Conservation (phyloP, 176 grass and related monocot genomes). For the Lolium rigidum region DNA sequence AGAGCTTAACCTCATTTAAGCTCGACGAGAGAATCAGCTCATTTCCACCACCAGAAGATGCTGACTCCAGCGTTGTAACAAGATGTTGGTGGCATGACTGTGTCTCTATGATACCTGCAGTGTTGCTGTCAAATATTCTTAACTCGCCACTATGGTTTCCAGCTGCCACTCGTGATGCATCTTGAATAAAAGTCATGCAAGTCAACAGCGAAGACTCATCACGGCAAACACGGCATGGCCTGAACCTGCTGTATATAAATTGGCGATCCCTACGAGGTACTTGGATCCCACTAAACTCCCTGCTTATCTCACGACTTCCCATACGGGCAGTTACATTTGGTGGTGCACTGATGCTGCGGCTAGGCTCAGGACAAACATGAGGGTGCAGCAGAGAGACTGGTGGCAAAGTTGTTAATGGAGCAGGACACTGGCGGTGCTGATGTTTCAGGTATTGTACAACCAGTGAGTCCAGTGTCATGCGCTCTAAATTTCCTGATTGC, state of each 20-base stretch:
- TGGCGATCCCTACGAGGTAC: conserved; percentile 82
- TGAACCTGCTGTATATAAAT: conserved; percentile 97
- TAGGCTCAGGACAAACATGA: conserved; percentile 95
- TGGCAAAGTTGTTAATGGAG: conserved; percentile 97
- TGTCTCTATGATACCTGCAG: conserved; percentile 72
- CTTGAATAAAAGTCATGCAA: conserved; percentile 91
- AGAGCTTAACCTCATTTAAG: conserved; percentile 77
- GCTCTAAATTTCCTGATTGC: conserved; percentile 68
- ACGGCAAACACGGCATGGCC: conserved; percentile 82
- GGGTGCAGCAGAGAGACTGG: conserved; percentile 87
- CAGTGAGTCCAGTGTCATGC: conserved; percentile 85
- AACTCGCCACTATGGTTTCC: conserved; percentile 84
- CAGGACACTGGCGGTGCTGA: conserved; percentile 91
- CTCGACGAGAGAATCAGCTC: conserved; percentile 86
- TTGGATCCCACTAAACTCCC: conserved; percentile 82
- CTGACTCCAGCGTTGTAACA: conserved; percentile 78
- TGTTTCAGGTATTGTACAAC: conserved; percentile 98
- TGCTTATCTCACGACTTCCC: conserved; percentile 77
- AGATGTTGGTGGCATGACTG: conserved; percentile 70
- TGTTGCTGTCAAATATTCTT: conserved; percentile 94
- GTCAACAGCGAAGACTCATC: conserved; percentile 80
- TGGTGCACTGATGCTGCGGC: conserved; percentile 75
- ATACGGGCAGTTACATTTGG: conserved; percentile 82
- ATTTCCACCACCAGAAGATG: conserved; percentile 49
- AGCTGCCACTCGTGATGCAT: conserved; percentile 76